Evolutionary conservation across 1,284 basidiomycete species (phyloP), one percentile per base, ranked within the genome.

Genomic region (Sporisorium iseilematis-ciliati): DNA sequence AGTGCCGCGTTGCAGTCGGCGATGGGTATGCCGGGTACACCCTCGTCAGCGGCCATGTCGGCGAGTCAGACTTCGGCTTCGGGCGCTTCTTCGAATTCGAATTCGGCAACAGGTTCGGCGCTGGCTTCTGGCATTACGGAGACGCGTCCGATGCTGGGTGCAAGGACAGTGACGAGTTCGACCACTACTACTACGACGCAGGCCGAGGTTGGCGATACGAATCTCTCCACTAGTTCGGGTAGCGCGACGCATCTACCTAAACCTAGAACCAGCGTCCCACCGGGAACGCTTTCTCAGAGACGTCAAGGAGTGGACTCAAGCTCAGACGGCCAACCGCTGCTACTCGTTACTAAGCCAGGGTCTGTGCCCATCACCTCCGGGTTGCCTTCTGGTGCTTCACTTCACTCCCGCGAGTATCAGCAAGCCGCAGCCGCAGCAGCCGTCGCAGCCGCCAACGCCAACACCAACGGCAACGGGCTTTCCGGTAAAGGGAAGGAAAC

Each of bases 401-500:
- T 62, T 16, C 59, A 64, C 26, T 69, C 72, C 31, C 58, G 52
- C 42, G 64, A 70, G 52, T 75, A 67, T 55, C 72, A 69, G 48
- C 62, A 75, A 25, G 71, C 71, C 0, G 59, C 63, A 1, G 66
- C 72, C 0, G 72, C 66, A 2, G 72, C 72, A 1, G 71, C 71
- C 2, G 65, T 64, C 14, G 71, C 71, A 1, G 62, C 53, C 23
- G 62, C 63, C 20, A 64, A 64, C n/a, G 61, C 71, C 21, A 52
- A 16, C 40, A 54, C 63, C 48, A 65, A 65, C 42, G 63, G 55
- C 20, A 70, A 64, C 49, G 73, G 73, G 18, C 64, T 67, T 10
- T 75, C 73, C 2, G 73, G 73, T 23, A 80, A 78, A 40, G 65
- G 62, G 25, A 79, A 75, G 33, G 74, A 81, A 20, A 66, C 68